Evolutionary conservation across 352 stramenopile genomes (phyloP), one percentile per base, ranked within the genome.

Genomic region (Pythium plurisporium): DNA sequence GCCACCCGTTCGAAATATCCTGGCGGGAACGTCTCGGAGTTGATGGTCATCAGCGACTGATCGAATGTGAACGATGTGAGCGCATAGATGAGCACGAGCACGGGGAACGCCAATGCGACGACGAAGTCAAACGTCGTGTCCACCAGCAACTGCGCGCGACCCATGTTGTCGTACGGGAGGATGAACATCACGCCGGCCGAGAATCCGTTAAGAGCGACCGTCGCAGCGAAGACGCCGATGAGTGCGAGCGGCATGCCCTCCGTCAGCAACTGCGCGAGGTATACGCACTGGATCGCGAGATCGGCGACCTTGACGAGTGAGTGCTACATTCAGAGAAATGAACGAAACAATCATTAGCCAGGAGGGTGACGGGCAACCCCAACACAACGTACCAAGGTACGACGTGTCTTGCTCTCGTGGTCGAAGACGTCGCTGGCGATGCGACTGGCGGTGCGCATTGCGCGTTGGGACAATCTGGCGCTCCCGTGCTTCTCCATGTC

Each of bases 1-100:
- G 73, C 68, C 4, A 63, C 53, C 5, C 64, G 59, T 59, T 82
- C 73, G 26, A 76, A 79, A 43, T 48, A 67, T 5, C 64, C 65
- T 8, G 50, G 20, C 0, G 62, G 52, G 12, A 74, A 47, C 0
- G 74, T n/a, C 7, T 64, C 51, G 30, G 54, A 53, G 34, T 63
- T 69, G 7, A 79, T 64, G 4, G 43, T 38, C 42, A 67, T 69
- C 4, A 64, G 40, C 4, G 36, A 45, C 0, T 46, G 65, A 30
- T 80, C 65, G 27, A 69, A 74, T 7, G 65, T 43, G 38, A 80
- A 77, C 15, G 37, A 58, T 11, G 54, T 40, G 12, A 48, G 51
- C 12, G 58, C 64, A 37, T 76, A 72, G 1, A 62, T 3, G 17
- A 77, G 46, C 10, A 69, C 41, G 2, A 51, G 0, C 14, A 77